phyloP scores from a whole-genome alignment of 2,329 filamentous ascomycete genomes.

The Cercospora zeina region DNA sequence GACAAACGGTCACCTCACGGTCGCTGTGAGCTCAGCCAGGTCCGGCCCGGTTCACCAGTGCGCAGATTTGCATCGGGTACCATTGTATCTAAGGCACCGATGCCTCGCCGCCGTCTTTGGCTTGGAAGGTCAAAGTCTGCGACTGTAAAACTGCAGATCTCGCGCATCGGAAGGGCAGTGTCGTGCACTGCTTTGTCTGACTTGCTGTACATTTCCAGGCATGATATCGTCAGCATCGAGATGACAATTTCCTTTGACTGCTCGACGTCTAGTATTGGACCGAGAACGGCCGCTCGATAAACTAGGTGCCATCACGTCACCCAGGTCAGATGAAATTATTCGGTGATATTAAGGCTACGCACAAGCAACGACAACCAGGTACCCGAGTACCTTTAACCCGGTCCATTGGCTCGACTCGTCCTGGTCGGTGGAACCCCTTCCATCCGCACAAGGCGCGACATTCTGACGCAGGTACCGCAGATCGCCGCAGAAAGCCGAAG shows the following conservation, averaged over 20 bases:
- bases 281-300: background rate
- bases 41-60: constrained; percentile 5
- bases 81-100: constrained; percentile 2
- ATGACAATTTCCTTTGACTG: background rate
- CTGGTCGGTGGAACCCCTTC: background rate
- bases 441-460: background rate
- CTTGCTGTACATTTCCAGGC: no score
- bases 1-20: background rate
- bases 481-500: constrained; percentile 6
- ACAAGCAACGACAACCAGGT: background rate
- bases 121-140: background rate
- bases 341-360: background rate
- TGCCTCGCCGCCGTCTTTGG: background rate
- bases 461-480: constrained; percentile 16
- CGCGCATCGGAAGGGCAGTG: background rate
- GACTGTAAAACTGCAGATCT: background rate
- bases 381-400: constrained; percentile 9
- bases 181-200: background rate
- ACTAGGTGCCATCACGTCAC: background rate
- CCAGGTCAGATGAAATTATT: background rate
- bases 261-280: background rate
- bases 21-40: background rate
- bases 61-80: constrained; percentile 1
- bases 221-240: no score
- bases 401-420: background rate